Base-by-base conservation (phyloP, 768 basidiomycete species). In the Fomitopsis pulvina region DNA sequence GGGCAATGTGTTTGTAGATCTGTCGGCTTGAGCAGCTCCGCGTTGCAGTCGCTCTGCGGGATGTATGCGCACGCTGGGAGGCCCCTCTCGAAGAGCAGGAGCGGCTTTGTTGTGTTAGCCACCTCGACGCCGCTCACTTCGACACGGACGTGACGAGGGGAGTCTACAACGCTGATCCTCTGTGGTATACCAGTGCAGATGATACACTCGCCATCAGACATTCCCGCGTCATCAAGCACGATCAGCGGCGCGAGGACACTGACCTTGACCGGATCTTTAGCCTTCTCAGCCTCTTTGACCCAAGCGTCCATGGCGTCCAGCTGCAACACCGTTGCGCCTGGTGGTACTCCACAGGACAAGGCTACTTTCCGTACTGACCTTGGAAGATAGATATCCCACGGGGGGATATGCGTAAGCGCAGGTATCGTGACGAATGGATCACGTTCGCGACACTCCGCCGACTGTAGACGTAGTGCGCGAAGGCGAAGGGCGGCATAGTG, bases 101-200 rank as follows among this genome's bases (percentile, higher is more conserved):
- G 68, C 0, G 84, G 77, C 49, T 71, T 66, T 37, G 58, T 71
- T 2, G 80, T 78, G 53, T 82, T 78, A 4, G 81, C 80, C 3
- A 84, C 66, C 57, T 84, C 81, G 20, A 79, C 69, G n/a, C 82
- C 81, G 28, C 78, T 71, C 28, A 82, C 63, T 56, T 82, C 79
- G 12, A 83, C 64, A 3, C 82, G 72, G 45, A 85, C 69, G 55
- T 83, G 76, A 46, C 79, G 71, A 3, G 83, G 82, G 0, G 80
- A 81, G 45, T 72, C 75, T 0, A 81, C 65, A 1, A 82, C 71
- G 51, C 85, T 83, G 25, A 84, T 64, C 12, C 83, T 77, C 83
- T 85, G 50, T n/a, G n/a, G n/a, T n/a, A n/a, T n/a, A n/a, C n/a
- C n/a, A 12, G 20, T 5, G 18, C 10, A 10, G 7, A 12, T n/a